Evolutionary conservation across 2,329 filamentous ascomycete species (phyloP).

Genomic region (Cucurbitaria berberidis): DNA sequence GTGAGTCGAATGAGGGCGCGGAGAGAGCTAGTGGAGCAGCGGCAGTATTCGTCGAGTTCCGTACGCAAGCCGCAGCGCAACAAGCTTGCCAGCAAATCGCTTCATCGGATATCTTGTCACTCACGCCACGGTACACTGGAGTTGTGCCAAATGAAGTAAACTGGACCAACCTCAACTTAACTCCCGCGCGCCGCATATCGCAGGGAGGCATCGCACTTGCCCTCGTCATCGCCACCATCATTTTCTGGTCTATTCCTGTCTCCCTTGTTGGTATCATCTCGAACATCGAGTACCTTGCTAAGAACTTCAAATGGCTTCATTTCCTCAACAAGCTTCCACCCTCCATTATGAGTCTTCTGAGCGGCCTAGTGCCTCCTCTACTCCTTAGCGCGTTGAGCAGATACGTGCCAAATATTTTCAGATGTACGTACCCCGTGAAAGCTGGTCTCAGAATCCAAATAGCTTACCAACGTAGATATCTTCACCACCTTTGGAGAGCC

Average conservation of each 20-base stretch:
- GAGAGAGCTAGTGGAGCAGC: slow-evolving; percentile 65
- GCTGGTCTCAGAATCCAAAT: not conserved
- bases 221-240: slow-evolving; percentile 77
- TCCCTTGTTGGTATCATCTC: slow-evolving; percentile 84
- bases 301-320: slow-evolving; percentile 68
- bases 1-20: slow-evolving; percentile 68
- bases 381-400: slow-evolving; percentile 81
- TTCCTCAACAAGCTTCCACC: slow-evolving; percentile 77
- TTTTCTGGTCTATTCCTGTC: slow-evolving; percentile 84
- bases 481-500: slow-evolving; percentile 82
- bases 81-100: slow-evolving; percentile 71
- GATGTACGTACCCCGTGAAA: slow-evolving; percentile 60
- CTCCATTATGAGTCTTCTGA: slow-evolving; percentile 79
- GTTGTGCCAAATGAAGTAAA: slow-evolving; percentile 82
- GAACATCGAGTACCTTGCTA: slow-evolving; percentile 74
- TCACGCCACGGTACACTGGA: slow-evolving; percentile 85
- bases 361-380: slow-evolving; percentile 81
- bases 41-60: slow-evolving; percentile 91
- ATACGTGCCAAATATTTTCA: slow-evolving; percentile 84
- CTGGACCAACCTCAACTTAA: slow-evolving; percentile 83
- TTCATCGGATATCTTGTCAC: slow-evolving; percentile 64
- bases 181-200: slow-evolving; percentile 80
- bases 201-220: slow-evolving; percentile 74
- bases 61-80: slow-evolving; percentile 81
- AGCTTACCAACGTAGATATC: slow-evolving; percentile 61